Percentiles rank a stretch among this genome's conserved stretches.
Conservation (phyloP, 164 flowering plant genomes). For the Annona squamosa region DNA sequence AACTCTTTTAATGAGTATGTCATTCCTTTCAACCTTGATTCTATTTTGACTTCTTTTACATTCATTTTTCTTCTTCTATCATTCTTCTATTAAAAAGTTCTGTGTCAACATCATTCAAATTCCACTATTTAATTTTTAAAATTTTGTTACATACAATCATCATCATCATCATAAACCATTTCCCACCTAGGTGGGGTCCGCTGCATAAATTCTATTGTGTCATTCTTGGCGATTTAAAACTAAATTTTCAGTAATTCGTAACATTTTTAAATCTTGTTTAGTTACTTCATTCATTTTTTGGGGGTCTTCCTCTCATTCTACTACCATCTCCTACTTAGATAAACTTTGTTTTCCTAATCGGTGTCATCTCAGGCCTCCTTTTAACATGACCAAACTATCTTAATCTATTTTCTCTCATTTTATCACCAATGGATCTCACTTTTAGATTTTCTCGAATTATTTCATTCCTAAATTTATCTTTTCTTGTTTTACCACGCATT, state of each 20-base stretch:
- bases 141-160: neutral
- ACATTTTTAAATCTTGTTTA: neutral
- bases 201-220: neutral
- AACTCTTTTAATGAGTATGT: too few species aligned
- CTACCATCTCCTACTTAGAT: neutral
- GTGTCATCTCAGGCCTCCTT: neutral
- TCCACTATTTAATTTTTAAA: too few species aligned
- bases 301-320: neutral
- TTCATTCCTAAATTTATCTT: too few species aligned
- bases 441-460: too few species aligned
- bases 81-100: too few species aligned
- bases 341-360: neutral
- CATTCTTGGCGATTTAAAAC: neutral
- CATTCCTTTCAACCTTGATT: too few species aligned
- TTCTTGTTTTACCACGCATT: too few species aligned
- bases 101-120: too few species aligned
- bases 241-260: neutral
- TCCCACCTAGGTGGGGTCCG: neutral
- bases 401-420: neutral
- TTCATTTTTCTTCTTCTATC: too few species aligned
- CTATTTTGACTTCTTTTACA: too few species aligned
- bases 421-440: too few species aligned
- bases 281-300: neutral
- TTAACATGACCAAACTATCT: neutral
- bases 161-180: neutral